These are phyloP conservation scores for Neopestalotiopsis rosae DNA, from an alignment of 2,329 filamentous ascomycete genomes.

Conservation along the genomic window DNA sequence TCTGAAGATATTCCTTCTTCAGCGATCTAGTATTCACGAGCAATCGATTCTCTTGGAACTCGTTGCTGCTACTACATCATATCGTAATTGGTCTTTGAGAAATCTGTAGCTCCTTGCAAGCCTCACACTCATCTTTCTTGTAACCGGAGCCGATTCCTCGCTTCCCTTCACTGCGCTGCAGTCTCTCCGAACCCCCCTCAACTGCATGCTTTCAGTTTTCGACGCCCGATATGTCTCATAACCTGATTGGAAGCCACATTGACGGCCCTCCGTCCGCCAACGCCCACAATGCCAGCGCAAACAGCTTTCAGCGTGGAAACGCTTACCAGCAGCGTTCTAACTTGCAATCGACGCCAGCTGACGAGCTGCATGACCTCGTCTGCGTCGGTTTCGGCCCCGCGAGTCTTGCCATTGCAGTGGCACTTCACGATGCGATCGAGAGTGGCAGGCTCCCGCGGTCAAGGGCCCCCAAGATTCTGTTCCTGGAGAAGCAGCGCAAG, in stretches of 20 bases:
- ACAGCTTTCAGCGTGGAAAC: slow-evolving; percentile 14
- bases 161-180: not conserved
- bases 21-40: not conserved
- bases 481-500: slow-evolving; percentile 81
- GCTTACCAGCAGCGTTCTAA: slow-evolving; percentile 38
- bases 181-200: not conserved
- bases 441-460: slow-evolving; percentile 47
- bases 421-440: slow-evolving; percentile 80
- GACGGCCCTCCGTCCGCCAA: slow-evolving; percentile 23
- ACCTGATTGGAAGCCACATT: slow-evolving; percentile 32
- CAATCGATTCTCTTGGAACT: not conserved
- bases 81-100: not conserved
- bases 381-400: slow-evolving; percentile 94
- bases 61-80: not conserved
- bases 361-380: slow-evolving; percentile 80
- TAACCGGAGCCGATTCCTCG: not conserved
- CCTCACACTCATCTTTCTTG: not conserved
- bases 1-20: not conserved
- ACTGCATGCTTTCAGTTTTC: not conserved
- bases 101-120: not conserved
- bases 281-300: slow-evolving; percentile 8
- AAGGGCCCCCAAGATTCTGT: slow-evolving; percentile 73
- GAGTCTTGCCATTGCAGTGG: slow-evolving; percentile 86
- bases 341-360: slow-evolving; percentile 57
- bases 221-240: slow-evolving; percentile 32